Base-by-base conservation (phyloP, 176 grass and related monocot genomes). In the Lolium rigidum region DNA sequence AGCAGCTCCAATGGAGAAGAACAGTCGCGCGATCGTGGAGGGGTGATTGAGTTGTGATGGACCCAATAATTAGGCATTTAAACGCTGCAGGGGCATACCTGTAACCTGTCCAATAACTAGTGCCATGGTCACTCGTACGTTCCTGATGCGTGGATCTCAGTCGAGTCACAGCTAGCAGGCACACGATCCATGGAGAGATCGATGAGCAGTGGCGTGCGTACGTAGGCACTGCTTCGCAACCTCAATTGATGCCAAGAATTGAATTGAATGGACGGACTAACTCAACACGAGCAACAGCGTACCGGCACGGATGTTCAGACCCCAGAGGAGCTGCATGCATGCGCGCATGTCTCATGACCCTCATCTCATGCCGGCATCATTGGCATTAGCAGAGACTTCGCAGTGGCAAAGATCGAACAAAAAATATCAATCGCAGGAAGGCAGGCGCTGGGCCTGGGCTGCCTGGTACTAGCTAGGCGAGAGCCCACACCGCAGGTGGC, bases 31-130 rank as follows among this genome's bases (percentile, higher is more conserved):
- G 58, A 65, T 16, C 54, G 70, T 46, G n/a, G 18, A 78, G 51
- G 44, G 2, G 65, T 80, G 85, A 90, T 83, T 84, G 89, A 51
- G 38, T 50, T 78, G 57, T 87, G 80, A 90, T 87, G 80, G 57
- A 64, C 50, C 68, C 80, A 90, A 90, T 90, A 90, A 90, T 90
- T 87, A 69, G 76, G 58, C 85, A 84, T 68, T 90, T 24, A 90
- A 80, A 25, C 85, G 89, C 85, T 79, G 89, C 26, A 28, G 26
- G 89, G 80, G 37, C 84, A 71, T 17, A 76, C 79, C 78, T 35
- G 31, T 35, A 35, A 35, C 41, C 41, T 43, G 41, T 43, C 41
- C 41, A 43, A 43, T 43, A 43, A 43, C 41, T 43, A 43, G 6
- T 43, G 4, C 41, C 41, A 43, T 1, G 18, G 20, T 12, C 21